Conservation (phyloP, 306 rosid species). For the Lathyrus tuberosus region DNA sequence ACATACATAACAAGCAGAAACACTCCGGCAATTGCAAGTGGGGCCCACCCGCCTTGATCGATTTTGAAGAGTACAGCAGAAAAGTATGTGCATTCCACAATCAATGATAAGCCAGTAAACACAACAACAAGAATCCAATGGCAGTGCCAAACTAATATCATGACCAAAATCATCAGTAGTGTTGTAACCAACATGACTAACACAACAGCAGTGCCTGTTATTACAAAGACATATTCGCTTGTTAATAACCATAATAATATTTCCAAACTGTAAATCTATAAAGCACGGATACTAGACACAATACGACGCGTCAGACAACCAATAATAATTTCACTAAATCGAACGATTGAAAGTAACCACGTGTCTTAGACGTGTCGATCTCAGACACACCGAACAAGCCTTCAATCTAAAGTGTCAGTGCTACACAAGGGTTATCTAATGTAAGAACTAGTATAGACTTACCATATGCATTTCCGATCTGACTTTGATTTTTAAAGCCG, state of each 20-base stretch:
- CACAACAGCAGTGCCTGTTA: conserved; percentile 87
- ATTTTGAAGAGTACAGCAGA: conserved; percentile 87
- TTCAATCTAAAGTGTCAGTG: no score
- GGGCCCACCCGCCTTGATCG: conserved; percentile 95
- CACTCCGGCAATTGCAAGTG: conserved; percentile 76
- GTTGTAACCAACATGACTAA: conserved; percentile 90
- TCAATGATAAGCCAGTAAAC: conserved; percentile 63
- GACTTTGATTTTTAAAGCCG: conserved; percentile 81
- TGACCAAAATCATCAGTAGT: conserved; percentile 76
- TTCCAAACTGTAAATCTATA: no score
- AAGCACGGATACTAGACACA: no score
- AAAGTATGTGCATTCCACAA: conserved; percentile 86
- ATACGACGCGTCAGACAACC: no score
- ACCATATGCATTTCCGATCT: conserved; percentile 97
- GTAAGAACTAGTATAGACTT: conserved; percentile 10
- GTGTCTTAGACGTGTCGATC: no score
- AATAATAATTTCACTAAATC: no score
- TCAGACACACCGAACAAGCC: no score
- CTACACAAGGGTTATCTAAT: no score
- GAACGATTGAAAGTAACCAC: no score
- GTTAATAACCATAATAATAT: conserved; percentile 12
- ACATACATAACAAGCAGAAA: conserved; percentile 77
- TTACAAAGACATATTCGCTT: conserved; percentile 9
- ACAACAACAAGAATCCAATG: conserved; percentile 80
- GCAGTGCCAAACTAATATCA: conserved; percentile 94